Conservation (phyloP, 768 basidiomycete species). For the Crassisporium funariophilum region DNA sequence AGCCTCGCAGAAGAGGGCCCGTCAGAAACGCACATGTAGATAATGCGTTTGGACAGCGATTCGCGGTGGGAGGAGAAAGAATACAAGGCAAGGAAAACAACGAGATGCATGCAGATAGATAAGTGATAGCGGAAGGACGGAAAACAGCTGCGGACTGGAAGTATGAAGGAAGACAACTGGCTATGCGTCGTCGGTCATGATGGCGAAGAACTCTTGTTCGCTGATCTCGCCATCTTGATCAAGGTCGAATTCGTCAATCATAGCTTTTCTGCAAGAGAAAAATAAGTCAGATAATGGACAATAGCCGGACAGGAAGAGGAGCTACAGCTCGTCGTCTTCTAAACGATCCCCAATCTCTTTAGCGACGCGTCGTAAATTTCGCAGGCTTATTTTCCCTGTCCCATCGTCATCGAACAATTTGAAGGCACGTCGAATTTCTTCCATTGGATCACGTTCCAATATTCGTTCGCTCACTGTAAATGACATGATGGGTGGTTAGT, state of each 20-base stretch:
- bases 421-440: slow-evolving; percentile 95
- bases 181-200: slow-evolving; percentile 93
- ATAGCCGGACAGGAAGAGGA: slow-evolving; percentile 30
- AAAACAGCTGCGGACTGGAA: slow-evolving; percentile 8
- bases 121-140: slow-evolving; percentile 18
- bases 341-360: slow-evolving; percentile 95
- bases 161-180: slow-evolving; percentile 2
- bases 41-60: slow-evolving; percentile 20
- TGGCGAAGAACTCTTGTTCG: slow-evolving; percentile 94
- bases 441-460: slow-evolving; percentile 91
- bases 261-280: slow-evolving; percentile 76
- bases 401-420: slow-evolving; percentile 96
- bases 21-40: slow-evolving; percentile 19
- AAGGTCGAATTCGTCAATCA: slow-evolving; percentile 99
- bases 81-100: slow-evolving; percentile 14
- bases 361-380: slow-evolving; percentile 90
- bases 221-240: slow-evolving; percentile 98
- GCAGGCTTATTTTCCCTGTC: slow-evolving; percentile 90
- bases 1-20: slow-evolving; percentile 2
- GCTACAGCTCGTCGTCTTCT: slow-evolving; percentile 96
- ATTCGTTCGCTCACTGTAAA: slow-evolving; percentile 89
- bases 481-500: slow-evolving; percentile 7
- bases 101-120: slow-evolving; percentile 22
- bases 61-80: slow-evolving; percentile 18
- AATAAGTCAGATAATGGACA: background rate